A percentile compares a stretch with the other conserved stretches of the same genome.
phyloP scores from a whole-genome alignment of 2,329 filamentous ascomycete species.

The Aschersonia sp. region DNA sequence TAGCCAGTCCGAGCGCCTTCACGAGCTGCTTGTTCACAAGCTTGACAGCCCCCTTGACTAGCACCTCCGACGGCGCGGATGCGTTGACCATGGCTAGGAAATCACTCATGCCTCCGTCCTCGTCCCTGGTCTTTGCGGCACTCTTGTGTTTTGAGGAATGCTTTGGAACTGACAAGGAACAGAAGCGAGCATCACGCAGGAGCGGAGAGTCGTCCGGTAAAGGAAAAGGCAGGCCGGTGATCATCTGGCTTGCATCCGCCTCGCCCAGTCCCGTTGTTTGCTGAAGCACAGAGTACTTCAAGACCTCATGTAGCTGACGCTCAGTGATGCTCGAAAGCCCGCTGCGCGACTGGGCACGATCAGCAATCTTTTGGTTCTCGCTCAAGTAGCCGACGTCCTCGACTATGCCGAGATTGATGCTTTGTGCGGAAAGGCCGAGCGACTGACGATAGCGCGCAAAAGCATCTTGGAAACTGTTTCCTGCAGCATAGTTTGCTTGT shows the following conservation, averaged over 20 bases:
- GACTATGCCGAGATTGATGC: slow-evolving; percentile 7
- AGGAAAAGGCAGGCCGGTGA: background rate
- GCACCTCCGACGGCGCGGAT: background rate
- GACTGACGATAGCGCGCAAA: slow-evolving; percentile 16
- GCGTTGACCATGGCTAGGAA: background rate
- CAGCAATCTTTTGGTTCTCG: slow-evolving; percentile 1
- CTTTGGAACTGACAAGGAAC: background rate
- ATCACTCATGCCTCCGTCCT: background rate
- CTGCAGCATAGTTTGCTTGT: slow-evolving; percentile 34
- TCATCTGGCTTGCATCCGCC: background rate
- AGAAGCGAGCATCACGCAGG: background rate
- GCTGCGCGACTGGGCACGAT: background rate
- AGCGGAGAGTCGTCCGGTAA: background rate
- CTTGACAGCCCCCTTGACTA: background rate
- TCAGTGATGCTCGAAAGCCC: background rate
- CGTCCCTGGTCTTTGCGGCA: background rate
- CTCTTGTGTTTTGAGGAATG: background rate
- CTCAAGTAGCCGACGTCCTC: slow-evolving; percentile 8
- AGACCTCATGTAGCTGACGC: background rate
- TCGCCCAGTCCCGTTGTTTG: background rate
- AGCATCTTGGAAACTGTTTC: slow-evolving; percentile 25
- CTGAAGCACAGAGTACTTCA: background rate
- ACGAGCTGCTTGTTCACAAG: background rate
- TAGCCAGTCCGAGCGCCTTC: background rate
- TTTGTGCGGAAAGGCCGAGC: slow-evolving; percentile 9